phyloP scores from a whole-genome alignment of 495 filamentous ascomycete species.

The Penicillium macrosclerotiorum region DNA sequence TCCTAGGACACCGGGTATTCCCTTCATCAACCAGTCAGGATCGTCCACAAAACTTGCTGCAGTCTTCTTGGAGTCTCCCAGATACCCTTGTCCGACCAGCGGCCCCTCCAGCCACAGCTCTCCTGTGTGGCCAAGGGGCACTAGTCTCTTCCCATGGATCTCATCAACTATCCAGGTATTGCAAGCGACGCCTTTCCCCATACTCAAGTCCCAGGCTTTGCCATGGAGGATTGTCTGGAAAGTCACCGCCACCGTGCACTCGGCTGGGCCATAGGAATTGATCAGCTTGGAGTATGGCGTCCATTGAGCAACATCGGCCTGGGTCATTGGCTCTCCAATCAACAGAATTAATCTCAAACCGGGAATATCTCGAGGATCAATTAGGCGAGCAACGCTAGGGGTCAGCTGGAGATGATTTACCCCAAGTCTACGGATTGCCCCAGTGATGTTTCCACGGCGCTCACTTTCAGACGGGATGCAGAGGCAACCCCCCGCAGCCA shows the following conservation, averaged over 20 bases:
- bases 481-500: constrained; percentile 24
- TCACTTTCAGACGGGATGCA: constrained; percentile 28
- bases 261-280: constrained; percentile 57
- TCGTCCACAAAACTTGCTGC: constrained; percentile 31
- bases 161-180: constrained; percentile 39
- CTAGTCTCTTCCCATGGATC: constrained; percentile 25
- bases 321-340: constrained; percentile 43
- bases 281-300: constrained; percentile 39
- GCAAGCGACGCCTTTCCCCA: too few species aligned
- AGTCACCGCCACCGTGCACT: constrained; percentile 39
- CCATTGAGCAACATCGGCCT: constrained; percentile 43
- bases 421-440: constrained; percentile 32
- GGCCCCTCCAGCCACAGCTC: constrained; percentile 47
- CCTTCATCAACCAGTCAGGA: constrained; percentile 32
- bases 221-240: constrained; percentile 7
- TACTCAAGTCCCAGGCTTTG: background rate
- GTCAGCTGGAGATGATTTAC: constrained; percentile 40
- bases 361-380: constrained; percentile 35
- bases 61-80: constrained; percentile 33
- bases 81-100: constrained; percentile 40
- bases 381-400: constrained; percentile 35
- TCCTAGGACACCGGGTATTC: background rate
- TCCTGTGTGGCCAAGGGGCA: constrained; percentile 40
- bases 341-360: constrained; percentile 32
- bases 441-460: constrained; percentile 33